phyloP scores from a whole-genome alignment of 148 eudicot genomes.

The Arctostaphylos glauca region DNA sequence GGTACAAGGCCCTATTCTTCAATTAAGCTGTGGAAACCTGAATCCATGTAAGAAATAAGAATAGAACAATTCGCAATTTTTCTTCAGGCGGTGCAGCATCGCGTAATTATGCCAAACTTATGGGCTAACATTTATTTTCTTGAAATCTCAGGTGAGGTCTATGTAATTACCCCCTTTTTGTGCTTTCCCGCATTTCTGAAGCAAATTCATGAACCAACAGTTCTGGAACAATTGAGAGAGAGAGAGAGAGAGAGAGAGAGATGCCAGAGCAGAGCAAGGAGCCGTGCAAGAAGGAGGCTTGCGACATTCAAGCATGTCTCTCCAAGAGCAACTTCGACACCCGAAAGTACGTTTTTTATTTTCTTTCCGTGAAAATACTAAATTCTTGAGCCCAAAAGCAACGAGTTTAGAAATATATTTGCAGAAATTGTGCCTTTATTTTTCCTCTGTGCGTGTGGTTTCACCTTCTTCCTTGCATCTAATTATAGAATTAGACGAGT shows the following conservation, averaged over 20 bases:
- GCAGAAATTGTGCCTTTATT: not conserved
- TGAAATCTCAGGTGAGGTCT: too few species aligned
- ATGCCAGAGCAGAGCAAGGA: slow-evolving; percentile 71
- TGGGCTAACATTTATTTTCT: too few species aligned
- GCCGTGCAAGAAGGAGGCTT: slow-evolving; percentile 88
- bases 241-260: slow-evolving; percentile 16
- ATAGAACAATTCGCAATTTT: too few species aligned
- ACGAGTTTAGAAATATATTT: not conserved
- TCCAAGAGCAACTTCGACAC: slow-evolving; percentile 79
- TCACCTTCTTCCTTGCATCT: not conserved
- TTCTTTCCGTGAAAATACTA: too few species aligned
- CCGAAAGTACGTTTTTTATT: slow-evolving; percentile 32
- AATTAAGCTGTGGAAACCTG: too few species aligned
- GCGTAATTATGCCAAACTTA: too few species aligned
- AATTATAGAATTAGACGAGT: not conserved
- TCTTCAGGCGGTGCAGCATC: too few species aligned
- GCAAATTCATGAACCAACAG: not conserved
- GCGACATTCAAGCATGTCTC: slow-evolving; percentile 88
- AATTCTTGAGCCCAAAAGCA: not conserved
- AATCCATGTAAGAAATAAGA: too few species aligned
- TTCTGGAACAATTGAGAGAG: not conserved
- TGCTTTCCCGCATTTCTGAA: too few species aligned
- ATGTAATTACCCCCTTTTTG: too few species aligned
- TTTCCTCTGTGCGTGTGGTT: not conserved
- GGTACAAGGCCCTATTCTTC: too few species aligned